Conservation (phyloP, 495 filamentous ascomycete genomes). For the Lophium mytilinum region DNA sequence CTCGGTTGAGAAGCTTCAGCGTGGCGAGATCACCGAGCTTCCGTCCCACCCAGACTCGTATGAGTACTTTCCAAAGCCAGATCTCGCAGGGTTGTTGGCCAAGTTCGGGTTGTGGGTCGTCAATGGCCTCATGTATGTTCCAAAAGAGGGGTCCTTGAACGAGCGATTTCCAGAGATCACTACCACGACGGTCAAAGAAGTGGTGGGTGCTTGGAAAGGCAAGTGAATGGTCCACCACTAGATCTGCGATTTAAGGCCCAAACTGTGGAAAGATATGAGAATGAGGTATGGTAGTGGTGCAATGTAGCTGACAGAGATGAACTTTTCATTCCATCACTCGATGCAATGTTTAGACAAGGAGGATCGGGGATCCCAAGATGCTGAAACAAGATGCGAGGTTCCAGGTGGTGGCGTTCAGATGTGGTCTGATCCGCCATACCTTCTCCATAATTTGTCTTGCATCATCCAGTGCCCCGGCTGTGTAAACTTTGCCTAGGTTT, state of each 20-base stretch:
- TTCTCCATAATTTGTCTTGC: neutral
- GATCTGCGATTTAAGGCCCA: neutral
- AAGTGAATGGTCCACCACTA: neutral
- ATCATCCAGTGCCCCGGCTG: neutral
- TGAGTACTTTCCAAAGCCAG: neutral
- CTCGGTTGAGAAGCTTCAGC: neutral
- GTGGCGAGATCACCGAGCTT: neutral
- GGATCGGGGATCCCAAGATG: constrained; percentile 3
- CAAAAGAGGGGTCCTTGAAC: constrained; percentile 5
- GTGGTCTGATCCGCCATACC: neutral
- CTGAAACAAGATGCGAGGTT: constrained; percentile 2
- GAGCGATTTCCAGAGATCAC: constrained; percentile 1
- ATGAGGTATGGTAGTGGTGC: neutral
- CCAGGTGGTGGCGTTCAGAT: neutral
- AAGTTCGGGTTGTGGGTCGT: neutral
- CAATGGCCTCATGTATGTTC: neutral
- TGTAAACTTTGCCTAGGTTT: neutral
- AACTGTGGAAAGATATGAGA: neutral
- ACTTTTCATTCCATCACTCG: neutral
- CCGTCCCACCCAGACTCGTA: neutral
- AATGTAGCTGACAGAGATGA: neutral
- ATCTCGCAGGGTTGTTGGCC: neutral
- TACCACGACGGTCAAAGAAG: neutral
- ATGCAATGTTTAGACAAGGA: neutral
- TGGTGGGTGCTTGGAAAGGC: constrained; percentile 2